A percentile compares a stretch with the other conserved stretches of the same genome.
These are phyloP conservation scores for Candida buenavistaensis DNA, from an alignment of 1,139 yeast species.

Conservation along the genomic window DNA sequence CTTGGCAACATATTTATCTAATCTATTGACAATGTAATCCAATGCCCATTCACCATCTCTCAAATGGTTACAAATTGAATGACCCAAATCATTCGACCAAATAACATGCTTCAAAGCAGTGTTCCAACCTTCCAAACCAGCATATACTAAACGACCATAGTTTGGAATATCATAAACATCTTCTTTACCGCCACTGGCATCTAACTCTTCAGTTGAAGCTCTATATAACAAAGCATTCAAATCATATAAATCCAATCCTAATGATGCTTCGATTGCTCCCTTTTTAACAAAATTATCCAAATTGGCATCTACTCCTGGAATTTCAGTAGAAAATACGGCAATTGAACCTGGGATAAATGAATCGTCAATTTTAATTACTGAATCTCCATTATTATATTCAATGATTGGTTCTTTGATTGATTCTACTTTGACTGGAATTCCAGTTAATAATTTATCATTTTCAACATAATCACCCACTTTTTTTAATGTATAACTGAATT, in stretches of 20 bases:
- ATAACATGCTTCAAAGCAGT: conserved; percentile 65
- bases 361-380: conserved; percentile 51
- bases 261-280: conserved; percentile 77
- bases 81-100: conserved; percentile 73
- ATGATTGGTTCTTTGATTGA: conserved; percentile 54
- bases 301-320: conserved; percentile 52
- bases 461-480: conserved; percentile 50
- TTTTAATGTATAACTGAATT: conserved; percentile 59
- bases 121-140: conserved; percentile 94
- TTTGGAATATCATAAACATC: conserved; percentile 78
- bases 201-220: conserved; percentile 87
- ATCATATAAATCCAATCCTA: conserved; percentile 60
- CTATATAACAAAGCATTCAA: conserved; percentile 74
- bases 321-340: conserved; percentile 74
- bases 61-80: conserved; percentile 77
- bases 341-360: conserved; percentile 88
- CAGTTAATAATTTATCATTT: conserved; percentile 44
- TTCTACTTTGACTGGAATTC: conserved; percentile 65
- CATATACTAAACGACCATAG: conserved; percentile 72
- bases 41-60: conserved; percentile 89
- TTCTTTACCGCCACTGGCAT: conserved; percentile 65
- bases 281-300: conserved; percentile 64
- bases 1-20: conserved; percentile 51
- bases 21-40: conserved; percentile 68
- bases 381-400: conserved; percentile 38